Evolutionary conservation across 2,329 filamentous ascomycete genomes (phyloP), one percentile per base, ranked within the genome.

Genomic region (Pezicula neosporulosa): DNA sequence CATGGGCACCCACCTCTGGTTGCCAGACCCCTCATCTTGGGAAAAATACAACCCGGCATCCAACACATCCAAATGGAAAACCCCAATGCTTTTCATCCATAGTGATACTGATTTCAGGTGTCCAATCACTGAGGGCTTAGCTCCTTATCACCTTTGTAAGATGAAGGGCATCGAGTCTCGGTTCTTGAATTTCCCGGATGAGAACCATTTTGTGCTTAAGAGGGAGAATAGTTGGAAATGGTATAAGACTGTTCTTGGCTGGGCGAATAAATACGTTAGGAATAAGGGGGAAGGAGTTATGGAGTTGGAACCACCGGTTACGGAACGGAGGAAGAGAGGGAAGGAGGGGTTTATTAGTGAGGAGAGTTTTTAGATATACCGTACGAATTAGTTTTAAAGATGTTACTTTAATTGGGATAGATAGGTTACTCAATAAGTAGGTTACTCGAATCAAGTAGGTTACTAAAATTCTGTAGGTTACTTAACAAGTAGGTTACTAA

Each of bases 191-290:
- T 87, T 87, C 62, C 82, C 83, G 0, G 83, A 87, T 66, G 85
- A 88, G 67, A 86, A 85, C 39, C 47, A 83, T 78, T 85, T 89
- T 89, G 90, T 96, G 6, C 65, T 95, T 48, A 95, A 96, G 66
- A 88, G 86, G 0, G 92, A 96, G 71, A 97, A 97, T 68, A 86
- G 83, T 9, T 72, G 96, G 18, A 78, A 94, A 19, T 97, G 93
- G 93, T 90, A 97, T 63, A 80, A 80, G 52, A 87, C 90, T 50
- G 90, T 97, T 18, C 65, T 96, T 37, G 83, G 83, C 53, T 96
- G 87, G 82, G 81, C 85, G 60, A 85, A 85, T 51, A 51, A 46
- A 30, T 46, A 45, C 18, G 28, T 27, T 4, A 33, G 48, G 16
- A 24, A 27, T 13, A 10, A 39, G 10, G 42, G 27, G n/a, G 42